Evolutionary conservation across 176 grass and related monocot species (phyloP).

Genomic region (Neostapfia colusana): DNA sequence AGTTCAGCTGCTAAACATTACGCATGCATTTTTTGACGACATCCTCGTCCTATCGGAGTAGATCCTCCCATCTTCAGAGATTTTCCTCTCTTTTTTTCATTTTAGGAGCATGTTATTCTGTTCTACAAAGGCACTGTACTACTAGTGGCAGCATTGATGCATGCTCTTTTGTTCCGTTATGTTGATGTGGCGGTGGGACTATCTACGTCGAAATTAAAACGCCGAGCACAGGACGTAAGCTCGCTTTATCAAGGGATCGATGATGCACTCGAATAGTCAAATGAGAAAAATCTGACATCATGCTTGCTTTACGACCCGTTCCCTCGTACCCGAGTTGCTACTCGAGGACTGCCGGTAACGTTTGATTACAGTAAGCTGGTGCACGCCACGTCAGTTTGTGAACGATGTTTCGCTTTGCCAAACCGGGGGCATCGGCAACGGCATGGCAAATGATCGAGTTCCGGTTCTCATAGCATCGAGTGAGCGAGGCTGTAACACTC

Average conservation of each 20-base stretch:
- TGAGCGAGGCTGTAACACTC: too few relatives aligned
- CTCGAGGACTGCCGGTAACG: not conserved
- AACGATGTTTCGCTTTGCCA: conserved; percentile 8
- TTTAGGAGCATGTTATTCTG: not conserved
- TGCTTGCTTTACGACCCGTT: not conserved
- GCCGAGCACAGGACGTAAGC: too few relatives aligned
- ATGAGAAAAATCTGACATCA: not conserved
- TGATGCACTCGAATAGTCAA: not conserved
- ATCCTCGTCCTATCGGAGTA: not conserved
- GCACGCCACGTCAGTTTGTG: conserved; percentile 20
- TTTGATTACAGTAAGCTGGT: not conserved
- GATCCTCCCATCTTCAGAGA: too few relatives aligned
- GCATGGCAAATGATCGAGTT: not conserved
- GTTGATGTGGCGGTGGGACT: not conserved
- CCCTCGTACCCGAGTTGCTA: not conserved
- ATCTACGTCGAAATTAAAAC: not conserved
- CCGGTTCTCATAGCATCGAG: not conserved
- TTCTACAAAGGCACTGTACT: not conserved
- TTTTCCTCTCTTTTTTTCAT: too few relatives aligned
- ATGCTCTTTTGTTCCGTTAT: not conserved
- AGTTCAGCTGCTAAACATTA: not conserved
- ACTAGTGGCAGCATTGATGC: not conserved
- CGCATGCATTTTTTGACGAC: too few relatives aligned
- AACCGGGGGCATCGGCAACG: not conserved
- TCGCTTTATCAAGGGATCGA: not conserved